Evolutionary conservation across 805 yeast species (phyloP).

Genomic region (Wickerhamomyces pijperi): DNA sequence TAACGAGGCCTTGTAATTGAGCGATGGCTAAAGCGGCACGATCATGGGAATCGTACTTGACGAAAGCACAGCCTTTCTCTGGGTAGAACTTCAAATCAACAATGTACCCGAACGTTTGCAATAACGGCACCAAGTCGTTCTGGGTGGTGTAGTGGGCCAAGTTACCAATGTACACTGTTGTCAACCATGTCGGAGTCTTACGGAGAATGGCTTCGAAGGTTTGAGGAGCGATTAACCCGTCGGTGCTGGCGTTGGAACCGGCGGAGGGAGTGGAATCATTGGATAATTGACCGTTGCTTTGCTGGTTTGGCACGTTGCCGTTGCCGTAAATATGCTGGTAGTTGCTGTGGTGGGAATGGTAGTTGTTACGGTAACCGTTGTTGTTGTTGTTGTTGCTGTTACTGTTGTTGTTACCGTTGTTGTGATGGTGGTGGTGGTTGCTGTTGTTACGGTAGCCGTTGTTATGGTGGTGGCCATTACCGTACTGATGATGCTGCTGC

Average conservation of each 20-base stretch:
- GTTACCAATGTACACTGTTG: conserved; percentile 83
- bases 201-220: conserved; percentile 60
- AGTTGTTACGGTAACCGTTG: conserved; percentile 2
- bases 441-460: conserved; percentile 8
- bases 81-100: conserved; percentile 72
- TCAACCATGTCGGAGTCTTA: conserved; percentile 74
- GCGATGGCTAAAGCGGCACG: conserved; percentile 83
- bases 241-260: conserved; percentile 3
- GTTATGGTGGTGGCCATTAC: conserved; percentile 4
- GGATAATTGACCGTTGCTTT: neutral
- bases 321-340: conserved; percentile 1
- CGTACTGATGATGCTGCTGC: conserved; percentile 25
- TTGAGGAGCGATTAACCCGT: conserved; percentile 29
- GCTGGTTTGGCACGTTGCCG: neutral
- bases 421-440: conserved; percentile 5
- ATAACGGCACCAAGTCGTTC: conserved; percentile 57
- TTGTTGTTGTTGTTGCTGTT: conserved; percentile 4
- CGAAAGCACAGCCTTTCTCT: conserved; percentile 82
- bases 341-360: conserved; percentile 1
- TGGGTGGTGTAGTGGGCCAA: conserved; percentile 69
- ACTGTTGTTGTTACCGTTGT: conserved; percentile 10
- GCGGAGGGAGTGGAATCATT: no score
- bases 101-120: conserved; percentile 74
- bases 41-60: conserved; percentile 77
- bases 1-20: conserved; percentile 56